Evolutionary conservation across 2,329 filamentous ascomycete genomes (phyloP).

Genomic region (Epichloe coenophiala): DNA sequence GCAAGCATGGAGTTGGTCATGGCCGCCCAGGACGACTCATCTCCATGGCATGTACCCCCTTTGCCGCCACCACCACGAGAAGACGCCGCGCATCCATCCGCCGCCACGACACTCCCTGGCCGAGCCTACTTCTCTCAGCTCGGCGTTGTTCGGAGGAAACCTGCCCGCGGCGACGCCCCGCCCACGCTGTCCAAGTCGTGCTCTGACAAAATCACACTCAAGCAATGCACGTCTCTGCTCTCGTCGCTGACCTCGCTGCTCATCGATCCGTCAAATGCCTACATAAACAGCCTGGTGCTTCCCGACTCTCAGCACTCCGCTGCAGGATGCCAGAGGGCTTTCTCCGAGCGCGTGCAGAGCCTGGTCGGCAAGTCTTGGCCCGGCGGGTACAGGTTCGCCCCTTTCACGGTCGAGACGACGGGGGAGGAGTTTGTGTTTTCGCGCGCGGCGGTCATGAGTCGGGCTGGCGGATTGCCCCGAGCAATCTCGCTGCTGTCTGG

Average conservation of each 20-base stretch:
- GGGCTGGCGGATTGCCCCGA: constrained; percentile 38
- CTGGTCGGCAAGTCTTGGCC: constrained; percentile 23
- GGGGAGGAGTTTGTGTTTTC: constrained; percentile 50
- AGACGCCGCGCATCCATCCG: neutral
- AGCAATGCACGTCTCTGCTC: constrained; percentile 68
- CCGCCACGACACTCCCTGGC: constrained; percentile 40
- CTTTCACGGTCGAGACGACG: constrained; percentile 53
- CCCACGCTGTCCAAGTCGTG: constrained; percentile 83
- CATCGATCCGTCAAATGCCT: constrained; percentile 53
- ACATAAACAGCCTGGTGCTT: constrained; percentile 56
- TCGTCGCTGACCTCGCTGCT: constrained; percentile 53
- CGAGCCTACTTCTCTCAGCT: constrained; percentile 68
- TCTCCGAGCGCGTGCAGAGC: constrained; percentile 49
- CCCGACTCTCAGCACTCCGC: constrained; percentile 53
- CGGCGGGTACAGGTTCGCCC: constrained; percentile 48
- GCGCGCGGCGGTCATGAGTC: constrained; percentile 24
- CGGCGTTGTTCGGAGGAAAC: constrained; percentile 75
- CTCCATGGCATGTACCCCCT: constrained; percentile 48
- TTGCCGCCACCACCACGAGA: constrained; percentile 2
- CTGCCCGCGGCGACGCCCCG: constrained; percentile 71
- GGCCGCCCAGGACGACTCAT: constrained; percentile 66
- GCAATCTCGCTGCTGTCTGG: constrained; percentile 62
- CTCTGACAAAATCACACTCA: constrained; percentile 79
- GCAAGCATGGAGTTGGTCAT: constrained; percentile 95
- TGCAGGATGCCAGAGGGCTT: constrained; percentile 54